These are phyloP conservation scores for Penicillium frequentans DNA, from an alignment of 2,329 filamentous ascomycete species.

Conservation along the genomic window DNA sequence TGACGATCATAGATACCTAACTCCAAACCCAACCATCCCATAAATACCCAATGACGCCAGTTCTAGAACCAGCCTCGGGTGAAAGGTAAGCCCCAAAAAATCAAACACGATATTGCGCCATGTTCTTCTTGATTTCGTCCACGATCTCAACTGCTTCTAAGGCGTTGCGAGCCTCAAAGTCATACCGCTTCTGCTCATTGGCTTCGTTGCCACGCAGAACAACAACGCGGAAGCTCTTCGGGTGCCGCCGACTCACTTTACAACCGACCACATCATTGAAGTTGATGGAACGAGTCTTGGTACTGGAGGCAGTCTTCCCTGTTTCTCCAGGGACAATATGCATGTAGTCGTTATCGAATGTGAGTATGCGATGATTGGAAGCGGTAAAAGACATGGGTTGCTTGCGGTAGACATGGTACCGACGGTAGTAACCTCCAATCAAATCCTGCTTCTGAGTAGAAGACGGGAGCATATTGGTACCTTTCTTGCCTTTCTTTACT, in stretches of 20 bases:
- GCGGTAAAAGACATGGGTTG: conserved; percentile 65
- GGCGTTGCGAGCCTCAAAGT: conserved; percentile 61
- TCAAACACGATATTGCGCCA: conserved; percentile 47
- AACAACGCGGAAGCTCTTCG: conserved; percentile 62
- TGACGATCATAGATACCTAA: background rate
- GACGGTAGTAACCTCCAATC: conserved; percentile 55
- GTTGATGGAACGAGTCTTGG: conserved; percentile 62
- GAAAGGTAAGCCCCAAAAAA: conserved; percentile 1
- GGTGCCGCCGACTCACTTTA: conserved; percentile 64
- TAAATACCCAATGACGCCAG: background rate
- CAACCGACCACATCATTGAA: conserved; percentile 65
- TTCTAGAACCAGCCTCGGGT: background rate
- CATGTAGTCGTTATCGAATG: conserved; percentile 66
- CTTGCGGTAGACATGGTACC: conserved; percentile 64
- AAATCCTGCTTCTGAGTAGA: conserved; percentile 50
- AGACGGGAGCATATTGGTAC: conserved; percentile 44
- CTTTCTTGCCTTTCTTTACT: conserved; percentile 41
- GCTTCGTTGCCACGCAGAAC: conserved; percentile 62
- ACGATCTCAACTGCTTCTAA: conserved; percentile 63
- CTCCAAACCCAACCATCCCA: background rate
- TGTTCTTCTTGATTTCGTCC: conserved; percentile 62
- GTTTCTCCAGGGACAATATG: conserved; percentile 61
- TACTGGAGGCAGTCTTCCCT: conserved; percentile 55
- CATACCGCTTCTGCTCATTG: conserved; percentile 65
- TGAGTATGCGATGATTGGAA: conserved; percentile 60